A percentile compares a stretch with the other conserved stretches of the same genome.
phyloP scores from a whole-genome alignment of 129 eudicot species.

The Flaveria bidentis region DNA sequence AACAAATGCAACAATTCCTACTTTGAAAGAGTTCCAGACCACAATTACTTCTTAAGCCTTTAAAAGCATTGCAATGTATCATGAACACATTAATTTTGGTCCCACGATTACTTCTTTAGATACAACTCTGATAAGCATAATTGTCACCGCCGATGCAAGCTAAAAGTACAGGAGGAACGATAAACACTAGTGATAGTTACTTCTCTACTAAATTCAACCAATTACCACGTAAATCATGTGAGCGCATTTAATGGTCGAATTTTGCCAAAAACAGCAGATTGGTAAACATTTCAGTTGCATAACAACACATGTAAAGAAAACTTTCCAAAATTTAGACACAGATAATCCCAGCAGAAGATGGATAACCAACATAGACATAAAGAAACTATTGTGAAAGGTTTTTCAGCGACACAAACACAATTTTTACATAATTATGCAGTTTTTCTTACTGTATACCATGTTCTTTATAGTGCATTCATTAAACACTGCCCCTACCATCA shows the following conservation, averaged over 20 bases:
- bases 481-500: no score
- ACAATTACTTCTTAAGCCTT: background rate
- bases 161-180: background rate
- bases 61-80: background rate
- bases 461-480: no score
- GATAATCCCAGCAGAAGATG: background rate
- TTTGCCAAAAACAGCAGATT: background rate
- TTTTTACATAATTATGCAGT: no score
- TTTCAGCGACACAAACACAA: no score
- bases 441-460: no score
- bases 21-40: background rate
- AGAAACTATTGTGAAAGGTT: no score
- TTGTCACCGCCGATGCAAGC: background rate
- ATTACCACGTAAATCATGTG: conserved; percentile 12
- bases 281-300: background rate
- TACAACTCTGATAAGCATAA: no score
- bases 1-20: background rate
- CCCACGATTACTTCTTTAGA: conserved; percentile 12
- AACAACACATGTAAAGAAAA: background rate
- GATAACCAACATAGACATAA: no score
- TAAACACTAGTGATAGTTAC: background rate
- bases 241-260: conserved; percentile 13
- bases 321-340: background rate
- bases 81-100: background rate
- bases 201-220: background rate